Evolutionary conservation across 257 asterid genomes (phyloP), one percentile per base, ranked within the genome.

Genomic region (Lantana camara): DNA sequence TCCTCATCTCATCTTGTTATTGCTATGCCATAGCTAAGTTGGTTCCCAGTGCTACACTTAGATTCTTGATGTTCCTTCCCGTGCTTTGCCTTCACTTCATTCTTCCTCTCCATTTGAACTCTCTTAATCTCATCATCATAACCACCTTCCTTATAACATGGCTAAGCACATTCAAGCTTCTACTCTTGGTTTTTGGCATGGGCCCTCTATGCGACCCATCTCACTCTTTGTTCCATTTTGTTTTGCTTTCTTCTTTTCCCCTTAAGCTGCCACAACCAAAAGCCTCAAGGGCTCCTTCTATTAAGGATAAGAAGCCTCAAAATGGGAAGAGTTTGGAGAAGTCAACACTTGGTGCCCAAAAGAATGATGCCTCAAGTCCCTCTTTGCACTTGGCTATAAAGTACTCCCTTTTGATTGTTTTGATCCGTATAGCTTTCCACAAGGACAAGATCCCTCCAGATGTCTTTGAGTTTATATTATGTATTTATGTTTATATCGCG

Each of bases 151-250:
- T 69, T 56, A 52, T 75, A 2, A 69, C 83, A 17, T 80, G 84
- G 84, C 67, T 73, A 57, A 46, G 83, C 61, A 60, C 76, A 32
- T 80, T 73, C 66, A 80, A 83, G 77, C 67, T 83, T 24, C 64
- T 83, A 13, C 84, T 70, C 45, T 72, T 83, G 57, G 86, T 63
- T 7, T 80, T 59, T 21, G 81, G 70, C 9, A 11, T 2, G 5
- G 90, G 87, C 68, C 87, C 90, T 21, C 60, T 83, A 8, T 70
- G 83, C 34, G 35, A 27, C 46, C 74, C 81, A 58, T 73, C 83
- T 3, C 79, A 80, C 16, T 22, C 84, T 8, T 42, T 78, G 44
- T 0, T 13, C 20, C 81, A 62, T 7, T 83, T 83, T 54, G 12
- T 73, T 29, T 0, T 57, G 2, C 35, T 80, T 23, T 49, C 72